Base-by-base conservation (phyloP, 164 flowering plant species). In the Houttuynia cordata region DNA sequence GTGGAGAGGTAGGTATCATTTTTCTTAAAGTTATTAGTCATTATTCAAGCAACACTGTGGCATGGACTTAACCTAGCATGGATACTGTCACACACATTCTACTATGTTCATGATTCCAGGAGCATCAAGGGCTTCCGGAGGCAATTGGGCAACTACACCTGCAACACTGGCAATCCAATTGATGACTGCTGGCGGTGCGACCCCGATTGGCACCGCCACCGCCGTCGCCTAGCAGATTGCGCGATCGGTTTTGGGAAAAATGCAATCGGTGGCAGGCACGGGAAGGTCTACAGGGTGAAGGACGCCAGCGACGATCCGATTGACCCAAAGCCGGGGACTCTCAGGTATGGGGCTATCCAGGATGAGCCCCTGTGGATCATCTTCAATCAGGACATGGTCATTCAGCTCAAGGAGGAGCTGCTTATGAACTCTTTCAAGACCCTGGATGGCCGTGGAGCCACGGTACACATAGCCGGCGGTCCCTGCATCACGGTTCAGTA, bases 151-250 rank as follows among this genome's bases (percentile, higher is more conserved):
- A 79, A 56, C 64, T 62, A 79, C 19, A 77, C 91, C 0, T 85
- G 91, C 40, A 78, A 76, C 3, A 80, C 82, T 0, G 95, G 95
- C n/a, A 87, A 87, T 67, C 86, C 83, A 14, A 84, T 88, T 24
- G 96, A 88, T 66, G 93, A 86, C 62, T 86, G 96, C 79, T 88
- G 96, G 96, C 71, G 96, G 51, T 88, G 92, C 60, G 91, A 86
- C 68, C 78, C 77, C 8, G 61, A 80, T 14, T 89, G 96, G 94
- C 78, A 66, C n/a, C 63, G 71, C 23, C 80, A 84, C 72, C 83
- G 96, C 18, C 72, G 81, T 58, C 51, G 78, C 18, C 67, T 86
- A 13, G 96, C 96, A 8, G 83, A 86, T 30, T 88, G 96, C 52
- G 86, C 77, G 0, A 80, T 83, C 2, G 96, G 96, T 74, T 89